A percentile compares a stretch with the other conserved stretches of the same genome.
Evolutionary conservation across 2,329 filamentous ascomycete species (phyloP).

Genomic region (Rhinocladiella mackenziei): DNA sequence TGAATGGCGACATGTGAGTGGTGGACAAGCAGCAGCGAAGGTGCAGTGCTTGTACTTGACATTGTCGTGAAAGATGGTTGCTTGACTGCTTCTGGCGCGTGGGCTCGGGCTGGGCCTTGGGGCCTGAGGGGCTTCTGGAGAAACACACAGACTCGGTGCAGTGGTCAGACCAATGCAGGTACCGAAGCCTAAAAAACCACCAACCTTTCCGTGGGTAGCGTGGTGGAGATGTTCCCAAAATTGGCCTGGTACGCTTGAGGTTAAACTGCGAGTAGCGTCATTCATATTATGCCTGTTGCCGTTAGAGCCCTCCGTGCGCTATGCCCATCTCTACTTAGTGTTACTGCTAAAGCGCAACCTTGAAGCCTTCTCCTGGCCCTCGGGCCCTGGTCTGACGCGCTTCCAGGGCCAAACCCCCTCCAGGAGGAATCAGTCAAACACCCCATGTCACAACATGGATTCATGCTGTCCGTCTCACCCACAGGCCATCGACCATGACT

Average conservation of each 20-base stretch:
- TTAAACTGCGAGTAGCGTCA: no score
- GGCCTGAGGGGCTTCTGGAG: not conserved
- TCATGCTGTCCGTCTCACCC: conserved; percentile 22
- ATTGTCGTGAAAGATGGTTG: not conserved
- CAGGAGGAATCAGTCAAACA: conserved; percentile 20
- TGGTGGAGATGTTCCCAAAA: no score
- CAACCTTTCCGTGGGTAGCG: no score
- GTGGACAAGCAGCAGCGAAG: not conserved
- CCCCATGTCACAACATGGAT: conserved; percentile 28
- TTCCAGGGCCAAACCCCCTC: conserved; percentile 16
- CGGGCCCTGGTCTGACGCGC: conserved; percentile 20
- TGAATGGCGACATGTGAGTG: not conserved
- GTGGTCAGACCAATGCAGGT: conserved; percentile 5
- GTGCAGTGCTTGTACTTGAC: not conserved
- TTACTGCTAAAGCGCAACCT: no score
- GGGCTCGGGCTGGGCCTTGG: conserved; percentile 4
- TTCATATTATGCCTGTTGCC: no score
- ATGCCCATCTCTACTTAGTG: no score
- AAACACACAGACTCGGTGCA: not conserved
- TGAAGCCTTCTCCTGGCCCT: not conserved
- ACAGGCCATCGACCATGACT: conserved; percentile 13
- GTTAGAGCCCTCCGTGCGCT: no score
- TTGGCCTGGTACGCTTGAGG: no score
- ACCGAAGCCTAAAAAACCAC: conserved; percentile 5
- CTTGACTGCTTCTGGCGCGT: conserved; percentile 1